Percentiles rank a stretch among this genome's conserved stretches.
Evolutionary conservation across 345 rosid genomes (phyloP).

Genomic region (Gossypium arboreum): DNA sequence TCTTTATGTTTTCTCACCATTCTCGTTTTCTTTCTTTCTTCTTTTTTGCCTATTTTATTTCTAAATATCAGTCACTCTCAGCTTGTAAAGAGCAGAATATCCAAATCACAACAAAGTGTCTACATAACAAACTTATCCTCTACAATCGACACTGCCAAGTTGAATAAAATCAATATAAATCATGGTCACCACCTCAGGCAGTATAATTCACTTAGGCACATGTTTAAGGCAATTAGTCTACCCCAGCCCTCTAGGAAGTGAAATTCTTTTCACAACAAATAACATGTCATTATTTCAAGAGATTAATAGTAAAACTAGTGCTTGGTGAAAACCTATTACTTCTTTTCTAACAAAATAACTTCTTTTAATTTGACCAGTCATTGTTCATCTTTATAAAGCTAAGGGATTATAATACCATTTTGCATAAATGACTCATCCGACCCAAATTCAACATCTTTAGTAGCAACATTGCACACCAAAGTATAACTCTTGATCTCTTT

Average conservation of each 20-base stretch:
- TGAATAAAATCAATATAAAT: neutral
- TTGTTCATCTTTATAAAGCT: neutral
- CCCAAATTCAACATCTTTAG: conserved; percentile 2
- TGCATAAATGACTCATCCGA: neutral
- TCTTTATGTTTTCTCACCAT: neutral
- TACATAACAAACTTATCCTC: neutral
- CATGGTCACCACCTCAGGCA: neutral
- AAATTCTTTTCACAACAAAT: neutral
- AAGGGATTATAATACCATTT: neutral
- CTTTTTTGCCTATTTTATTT: neutral
- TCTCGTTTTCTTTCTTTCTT: neutral
- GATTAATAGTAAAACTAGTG: neutral
- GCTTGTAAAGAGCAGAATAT: neutral
- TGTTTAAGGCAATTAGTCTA: neutral
- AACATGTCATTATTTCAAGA: neutral
- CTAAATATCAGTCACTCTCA: neutral
- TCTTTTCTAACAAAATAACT: neutral
- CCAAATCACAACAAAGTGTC: neutral
- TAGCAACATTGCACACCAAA: neutral
- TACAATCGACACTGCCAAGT: neutral
- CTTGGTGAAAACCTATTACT: neutral
- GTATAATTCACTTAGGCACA: neutral
- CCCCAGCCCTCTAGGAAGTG: neutral
- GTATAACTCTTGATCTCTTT: neutral
- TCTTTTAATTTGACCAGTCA: neutral